Percentiles rank a stretch among this genome's conserved stretches.
Evolutionary conservation across 306 rosid genomes (phyloP).

Genomic region (Glycine latifolia): DNA sequence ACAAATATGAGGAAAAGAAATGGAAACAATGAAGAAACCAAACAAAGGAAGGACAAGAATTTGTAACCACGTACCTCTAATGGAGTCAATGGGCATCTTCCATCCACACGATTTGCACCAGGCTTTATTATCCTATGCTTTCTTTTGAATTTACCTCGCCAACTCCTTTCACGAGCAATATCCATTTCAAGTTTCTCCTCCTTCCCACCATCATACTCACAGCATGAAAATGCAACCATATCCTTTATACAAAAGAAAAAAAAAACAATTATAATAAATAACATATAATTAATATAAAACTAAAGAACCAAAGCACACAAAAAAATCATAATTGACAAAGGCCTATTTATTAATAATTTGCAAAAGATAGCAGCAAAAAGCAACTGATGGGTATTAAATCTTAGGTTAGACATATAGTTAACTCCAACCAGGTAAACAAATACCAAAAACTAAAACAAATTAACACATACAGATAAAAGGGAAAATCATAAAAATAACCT

Average conservation of each 20-base stretch:
- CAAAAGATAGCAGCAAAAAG: neutral
- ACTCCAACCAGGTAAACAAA: constrained; percentile 31
- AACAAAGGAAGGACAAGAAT: constrained; percentile 1
- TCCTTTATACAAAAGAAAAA: constrained; percentile 64
- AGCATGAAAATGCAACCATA: constrained; percentile 99
- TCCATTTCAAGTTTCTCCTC: constrained; percentile 98
- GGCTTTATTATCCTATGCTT: constrained; percentile 90
- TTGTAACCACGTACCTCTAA: constrained; percentile 69
- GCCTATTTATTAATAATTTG: constrained; percentile 21
- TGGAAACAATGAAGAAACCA: neutral
- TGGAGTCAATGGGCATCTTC: constrained; percentile 96
- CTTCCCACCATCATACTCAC: constrained; percentile 91
- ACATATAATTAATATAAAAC: constrained; percentile 23
- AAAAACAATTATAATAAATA: constrained; percentile 40
- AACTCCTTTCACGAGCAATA: constrained; percentile 93
- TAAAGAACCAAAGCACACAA: constrained; percentile 2
- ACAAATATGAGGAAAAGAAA: constrained; percentile 2
- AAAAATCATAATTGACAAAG: neutral
- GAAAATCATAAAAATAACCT: neutral
- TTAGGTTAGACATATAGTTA: constrained; percentile 1
- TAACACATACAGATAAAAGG: neutral
- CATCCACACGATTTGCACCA: constrained; percentile 90
- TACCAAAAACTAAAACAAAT: constrained; percentile 10
- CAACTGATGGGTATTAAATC: constrained; percentile 26
- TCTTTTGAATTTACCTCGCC: constrained; percentile 97